These are phyloP conservation scores for Peronospora destructor DNA, from an alignment of 352 stramenopile genomes.

Conservation along the genomic window DNA sequence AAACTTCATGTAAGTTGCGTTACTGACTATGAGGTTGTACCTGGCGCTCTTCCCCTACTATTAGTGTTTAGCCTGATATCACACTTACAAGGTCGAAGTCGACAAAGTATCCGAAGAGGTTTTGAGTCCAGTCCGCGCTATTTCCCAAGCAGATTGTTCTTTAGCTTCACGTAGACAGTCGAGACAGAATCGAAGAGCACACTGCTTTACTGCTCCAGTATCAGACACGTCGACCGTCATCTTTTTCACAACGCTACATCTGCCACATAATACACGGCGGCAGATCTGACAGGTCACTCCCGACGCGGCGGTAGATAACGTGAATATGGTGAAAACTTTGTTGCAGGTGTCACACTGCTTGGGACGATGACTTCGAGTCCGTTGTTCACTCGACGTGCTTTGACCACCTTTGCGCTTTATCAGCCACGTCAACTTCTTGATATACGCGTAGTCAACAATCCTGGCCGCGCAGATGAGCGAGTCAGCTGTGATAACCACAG, in stretches of 20 bases:
- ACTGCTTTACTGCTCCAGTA: conserved; percentile 27
- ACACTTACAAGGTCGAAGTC: too few relatives aligned
- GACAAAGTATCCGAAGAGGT: too few relatives aligned
- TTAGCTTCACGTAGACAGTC: conserved; percentile 43
- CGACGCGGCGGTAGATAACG: conserved; percentile 1
- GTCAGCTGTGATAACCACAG: conserved; percentile 34
- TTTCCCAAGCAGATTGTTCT: conserved; percentile 36
- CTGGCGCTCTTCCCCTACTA: too few relatives aligned
- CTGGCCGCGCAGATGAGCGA: conserved; percentile 30
- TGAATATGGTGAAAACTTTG: conserved; percentile 23
- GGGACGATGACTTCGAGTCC: neutral
- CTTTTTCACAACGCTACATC: conserved; percentile 48
- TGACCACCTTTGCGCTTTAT: conserved; percentile 27
- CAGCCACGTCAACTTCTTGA: conserved; percentile 56
- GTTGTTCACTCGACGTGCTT: neutral
- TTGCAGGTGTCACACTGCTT: conserved; percentile 25
- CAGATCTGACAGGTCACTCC: conserved; percentile 42
- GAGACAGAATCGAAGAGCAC: conserved; percentile 39
- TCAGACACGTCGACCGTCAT: conserved; percentile 43
- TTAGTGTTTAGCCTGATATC: too few relatives aligned
- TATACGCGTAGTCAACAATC: conserved; percentile 44
- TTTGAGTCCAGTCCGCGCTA: too few relatives aligned
- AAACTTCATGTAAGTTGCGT: too few relatives aligned
- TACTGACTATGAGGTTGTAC: too few relatives aligned
- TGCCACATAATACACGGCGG: conserved; percentile 31